A percentile compares a stretch with the other conserved stretches of the same genome.
phyloP scores from a whole-genome alignment of 352 stramenopile species.

The Peronosclerospora sorghi region DNA sequence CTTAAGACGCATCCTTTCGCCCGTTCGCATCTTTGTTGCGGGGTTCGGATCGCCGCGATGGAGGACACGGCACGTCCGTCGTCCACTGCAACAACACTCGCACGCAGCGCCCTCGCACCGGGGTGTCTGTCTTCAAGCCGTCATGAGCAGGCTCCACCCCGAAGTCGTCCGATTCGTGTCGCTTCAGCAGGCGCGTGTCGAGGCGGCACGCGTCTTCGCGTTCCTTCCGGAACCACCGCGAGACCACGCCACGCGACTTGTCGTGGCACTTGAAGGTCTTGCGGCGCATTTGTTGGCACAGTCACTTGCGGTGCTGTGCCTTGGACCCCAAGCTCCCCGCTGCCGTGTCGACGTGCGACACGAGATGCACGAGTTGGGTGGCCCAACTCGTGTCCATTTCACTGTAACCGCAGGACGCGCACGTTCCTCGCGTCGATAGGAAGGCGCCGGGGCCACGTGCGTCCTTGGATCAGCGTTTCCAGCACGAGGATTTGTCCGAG shows the following conservation, averaged over 20 bases:
- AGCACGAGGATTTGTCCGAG: constrained; percentile 17
- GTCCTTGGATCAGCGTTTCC: constrained; percentile 15
- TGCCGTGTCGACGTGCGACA: constrained; percentile 17
- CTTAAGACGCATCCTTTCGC: too few species aligned
- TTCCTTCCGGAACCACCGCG: too few species aligned
- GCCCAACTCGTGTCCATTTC: constrained; percentile 19
- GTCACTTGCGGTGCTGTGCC: constrained; percentile 20
- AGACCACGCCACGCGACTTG: constrained; percentile 20
- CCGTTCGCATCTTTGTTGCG: too few species aligned
- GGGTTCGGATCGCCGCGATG: too few species aligned
- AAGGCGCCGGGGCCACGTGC: too few species aligned
- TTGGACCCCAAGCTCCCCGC: constrained; percentile 16
- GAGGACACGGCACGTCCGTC: constrained; percentile 1
- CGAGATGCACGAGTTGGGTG: constrained; percentile 22
- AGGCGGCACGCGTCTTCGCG: too few species aligned
- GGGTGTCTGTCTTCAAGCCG: constrained; percentile 29
- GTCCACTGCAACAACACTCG: constrained; percentile 16
- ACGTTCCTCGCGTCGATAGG: too few species aligned
- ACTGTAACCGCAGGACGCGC: too few species aligned
- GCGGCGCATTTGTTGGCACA: constrained; percentile 27
- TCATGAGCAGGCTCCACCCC: constrained; percentile 33
- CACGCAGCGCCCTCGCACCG: constrained; percentile 18
- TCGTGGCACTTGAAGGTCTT: constrained; percentile 30
- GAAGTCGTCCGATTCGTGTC: constrained; percentile 26
- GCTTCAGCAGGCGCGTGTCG: constrained; percentile 24